phyloP scores from a whole-genome alignment of 2,329 filamentous ascomycete genomes.

The Fusarium globosum region DNA sequence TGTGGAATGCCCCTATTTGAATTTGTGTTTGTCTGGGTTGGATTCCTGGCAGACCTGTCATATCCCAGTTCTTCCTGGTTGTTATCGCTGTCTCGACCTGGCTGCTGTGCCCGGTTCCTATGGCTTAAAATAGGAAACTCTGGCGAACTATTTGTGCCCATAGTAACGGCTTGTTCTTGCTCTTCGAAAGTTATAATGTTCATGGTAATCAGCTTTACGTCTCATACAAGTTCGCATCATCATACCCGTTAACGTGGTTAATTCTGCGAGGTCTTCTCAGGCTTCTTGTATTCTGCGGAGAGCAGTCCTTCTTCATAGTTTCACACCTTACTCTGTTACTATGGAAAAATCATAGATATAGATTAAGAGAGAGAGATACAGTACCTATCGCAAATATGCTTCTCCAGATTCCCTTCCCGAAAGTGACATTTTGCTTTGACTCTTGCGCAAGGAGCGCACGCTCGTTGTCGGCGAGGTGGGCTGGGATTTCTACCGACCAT shows the following conservation, averaged over 20 bases:
- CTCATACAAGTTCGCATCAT: background rate
- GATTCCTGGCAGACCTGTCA: background rate
- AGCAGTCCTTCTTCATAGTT: constrained; percentile 44
- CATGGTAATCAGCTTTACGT: background rate
- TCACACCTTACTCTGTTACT: constrained; percentile 39
- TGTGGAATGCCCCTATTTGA: background rate
- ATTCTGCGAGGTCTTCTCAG: constrained; percentile 49
- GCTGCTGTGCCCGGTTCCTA: background rate
- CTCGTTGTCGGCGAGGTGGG: constrained; percentile 46
- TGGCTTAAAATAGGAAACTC: background rate
- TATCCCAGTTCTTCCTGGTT: background rate
- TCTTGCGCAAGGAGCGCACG: constrained; percentile 46
- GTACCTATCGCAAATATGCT: constrained; percentile 47
- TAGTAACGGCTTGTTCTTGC: background rate
- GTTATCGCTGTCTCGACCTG: background rate
- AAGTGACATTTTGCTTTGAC: constrained; percentile 48
- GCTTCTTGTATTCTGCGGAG: constrained; percentile 44
- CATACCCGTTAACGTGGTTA: constrained; percentile 43
- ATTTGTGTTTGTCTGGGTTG: background rate
- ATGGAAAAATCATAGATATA: background rate
- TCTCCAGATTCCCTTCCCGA: constrained; percentile 32
- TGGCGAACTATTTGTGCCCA: background rate
- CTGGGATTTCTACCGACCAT: constrained; percentile 40
- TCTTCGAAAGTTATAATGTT: background rate
- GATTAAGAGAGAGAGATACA: background rate